Evolutionary conservation across 176 grass and related monocot species (phyloP), one percentile per base, ranked within the genome.

Genomic region (Cenchrus purpureus): DNA sequence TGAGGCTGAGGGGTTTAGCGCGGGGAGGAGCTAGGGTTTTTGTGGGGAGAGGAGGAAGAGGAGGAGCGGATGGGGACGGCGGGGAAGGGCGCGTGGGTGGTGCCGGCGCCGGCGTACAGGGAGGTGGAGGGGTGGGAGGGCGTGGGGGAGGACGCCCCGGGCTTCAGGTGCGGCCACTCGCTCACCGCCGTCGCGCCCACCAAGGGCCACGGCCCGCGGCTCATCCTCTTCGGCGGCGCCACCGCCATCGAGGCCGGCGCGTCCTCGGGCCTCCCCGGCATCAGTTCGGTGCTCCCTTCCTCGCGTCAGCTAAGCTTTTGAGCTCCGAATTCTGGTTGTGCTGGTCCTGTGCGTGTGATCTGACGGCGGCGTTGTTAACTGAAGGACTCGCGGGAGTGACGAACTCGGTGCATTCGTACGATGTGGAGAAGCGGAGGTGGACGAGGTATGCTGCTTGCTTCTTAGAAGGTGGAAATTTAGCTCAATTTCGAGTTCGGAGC

Each of bases 211-310:
- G 97, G 97, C 31, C 93, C 88, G 54, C 91, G 97, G 37, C 93
- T 99, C 75, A 94, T 99, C 86, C 97, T 99, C 70, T 99, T 99
- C 82, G 97, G 97, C 42, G 97, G 97, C 55, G 93, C 93, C 81
- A 99, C 97, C 25, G 90, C 91, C 90, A 96, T 99, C 81, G 97
- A 96, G 83, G 88, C 88, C 77, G 87, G 91, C 82, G 89, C 72
- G 0, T 90, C 91, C 64, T 79, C 90, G 28, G 82, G 87, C 20
- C 80, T 94, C 16, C 91, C 97, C 15, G 97, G 93, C 80, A 96
- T 99, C 90, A 95, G 97, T 99, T 82, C 88, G 51, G 83, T 80
- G 70, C 71, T 70, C 54, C 49, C 4, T 7, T 58, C 66, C 60
- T 25, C 13, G 8, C 37, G 17, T 13, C 80, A 72, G 67, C 80